phyloP scores from a whole-genome alignment of 2,329 filamentous ascomycete species.

The Pyrenophora seminiperda region DNA sequence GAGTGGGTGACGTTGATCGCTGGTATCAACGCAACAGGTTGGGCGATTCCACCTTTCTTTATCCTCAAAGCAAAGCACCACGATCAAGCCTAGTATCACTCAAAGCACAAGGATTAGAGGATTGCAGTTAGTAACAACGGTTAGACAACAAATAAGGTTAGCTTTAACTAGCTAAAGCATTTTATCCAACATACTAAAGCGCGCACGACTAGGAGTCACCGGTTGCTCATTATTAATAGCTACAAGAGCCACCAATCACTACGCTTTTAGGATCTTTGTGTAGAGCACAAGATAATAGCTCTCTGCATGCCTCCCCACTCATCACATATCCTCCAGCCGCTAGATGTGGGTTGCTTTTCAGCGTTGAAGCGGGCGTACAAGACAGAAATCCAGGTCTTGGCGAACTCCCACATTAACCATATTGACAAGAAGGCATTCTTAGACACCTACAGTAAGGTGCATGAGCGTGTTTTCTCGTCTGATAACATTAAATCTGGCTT shows the following conservation, averaged over 20 bases:
- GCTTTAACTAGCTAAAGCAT: neutral
- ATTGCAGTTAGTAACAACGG: neutral
- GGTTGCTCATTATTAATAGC: constrained; percentile 17
- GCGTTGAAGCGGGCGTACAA: neutral
- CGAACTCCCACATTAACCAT: constrained; percentile 1
- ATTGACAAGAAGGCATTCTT: neutral
- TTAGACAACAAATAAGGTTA: neutral
- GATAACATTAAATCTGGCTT: neutral
- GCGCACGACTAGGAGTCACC: constrained; percentile 2
- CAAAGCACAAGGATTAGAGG: neutral
- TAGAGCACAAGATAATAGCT: constrained; percentile 4
- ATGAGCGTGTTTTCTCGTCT: neutral
- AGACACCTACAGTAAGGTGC: neutral
- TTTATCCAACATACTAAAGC: constrained; percentile 1
- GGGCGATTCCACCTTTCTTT: constrained; percentile 17
- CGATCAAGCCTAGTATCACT: no score
- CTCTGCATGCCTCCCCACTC: neutral
- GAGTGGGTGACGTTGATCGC: constrained; percentile 34
- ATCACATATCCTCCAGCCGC: neutral
- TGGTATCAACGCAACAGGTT: constrained; percentile 10
- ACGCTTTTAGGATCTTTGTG: neutral
- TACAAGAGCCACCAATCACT: constrained; percentile 12
- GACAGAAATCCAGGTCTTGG: neutral
- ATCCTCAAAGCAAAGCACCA: neutral
- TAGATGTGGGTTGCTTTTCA: neutral